Evolutionary conservation across 176 grass and related monocot genomes (phyloP), one percentile per base, ranked within the genome.

Genomic region (Carex scoparia): DNA sequence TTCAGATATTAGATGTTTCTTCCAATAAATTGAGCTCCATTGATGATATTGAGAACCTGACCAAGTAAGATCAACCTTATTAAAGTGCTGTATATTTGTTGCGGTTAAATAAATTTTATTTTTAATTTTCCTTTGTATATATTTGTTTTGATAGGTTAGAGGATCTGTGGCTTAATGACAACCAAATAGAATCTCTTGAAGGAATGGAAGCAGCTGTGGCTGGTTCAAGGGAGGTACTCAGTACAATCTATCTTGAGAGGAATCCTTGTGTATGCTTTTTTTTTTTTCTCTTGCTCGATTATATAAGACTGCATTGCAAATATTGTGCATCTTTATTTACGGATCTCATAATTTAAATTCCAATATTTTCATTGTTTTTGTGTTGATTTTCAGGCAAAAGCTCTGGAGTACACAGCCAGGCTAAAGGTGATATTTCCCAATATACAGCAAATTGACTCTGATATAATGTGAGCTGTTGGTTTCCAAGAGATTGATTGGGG

Each of bases 121-220:
- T 10, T 57, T 89, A 68, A 79, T 12, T 32, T 28, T 79, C 5
- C 51, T 85, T 58, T 69, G 28, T 85, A 86, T 56, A 15, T 53
- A 58, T 18, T 89, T 51, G 12, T 84, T 10, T 44, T 73, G 85
- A 19, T 67, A 99, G 96, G 72, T 82, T 99, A 84, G 96, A 95
- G 76, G 96, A 99, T 88, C 83, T 99, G 80, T 99, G 96, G 93
- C 91, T 95, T 75, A 99, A 99, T 87, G 93, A 99, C 31, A 95
- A 99, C 86, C 93, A 99, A 87, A 99, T 99, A 95, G 90, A 90
- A 80, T 92, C 91, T 56, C 85, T 99, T 44, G 88, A 92, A 74
- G 91, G 90, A 18, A 73, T 94, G 84, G 93, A 92, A 61, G 16
- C 77, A 85, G 86, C 88, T 86, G 84, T 95, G 49, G 85, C 81